These are phyloP conservation scores for Hypoxylon sp. DNA, from an alignment of 2,329 filamentous ascomycete genomes.

Conservation along the genomic window DNA sequence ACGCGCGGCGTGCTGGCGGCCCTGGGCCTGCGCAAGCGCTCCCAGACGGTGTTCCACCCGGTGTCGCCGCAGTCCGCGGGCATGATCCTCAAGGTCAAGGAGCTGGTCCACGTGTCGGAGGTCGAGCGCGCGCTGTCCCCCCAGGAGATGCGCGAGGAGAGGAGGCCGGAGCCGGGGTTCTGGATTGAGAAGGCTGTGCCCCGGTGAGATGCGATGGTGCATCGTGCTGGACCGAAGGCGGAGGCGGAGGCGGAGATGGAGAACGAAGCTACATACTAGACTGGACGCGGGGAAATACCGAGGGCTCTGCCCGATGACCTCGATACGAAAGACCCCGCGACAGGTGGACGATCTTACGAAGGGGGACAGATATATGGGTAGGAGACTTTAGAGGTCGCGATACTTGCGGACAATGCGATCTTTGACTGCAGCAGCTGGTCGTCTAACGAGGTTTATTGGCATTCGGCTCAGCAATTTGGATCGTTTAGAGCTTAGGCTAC, in stretches of 20 bases:
- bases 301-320: neutral
- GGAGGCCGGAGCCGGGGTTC: conserved; percentile 84
- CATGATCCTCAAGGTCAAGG: conserved; percentile 94
- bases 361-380: neutral
- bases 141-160: conserved; percentile 75
- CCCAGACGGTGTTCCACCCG: conserved; percentile 89
- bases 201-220: conserved; percentile 47
- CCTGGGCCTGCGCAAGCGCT: conserved; percentile 86
- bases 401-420: neutral
- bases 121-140: conserved; percentile 74
- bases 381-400: neutral
- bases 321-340: neutral
- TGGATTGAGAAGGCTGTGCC: conserved; percentile 74
- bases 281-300: neutral
- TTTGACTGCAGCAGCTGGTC: no score
- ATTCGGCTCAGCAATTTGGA: neutral
- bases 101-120: conserved; percentile 86
- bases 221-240: neutral
- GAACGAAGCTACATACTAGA: neutral
- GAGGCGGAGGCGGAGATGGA: neutral
- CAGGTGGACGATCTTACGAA: neutral
- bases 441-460: neutral
- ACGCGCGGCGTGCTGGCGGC: conserved; percentile 84
- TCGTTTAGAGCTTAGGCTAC: neutral
- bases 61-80: conserved; percentile 85